These are phyloP conservation scores for Cunninghamia lanceolata DNA, from an alignment of 75 land plant species.

Conservation along the genomic window DNA sequence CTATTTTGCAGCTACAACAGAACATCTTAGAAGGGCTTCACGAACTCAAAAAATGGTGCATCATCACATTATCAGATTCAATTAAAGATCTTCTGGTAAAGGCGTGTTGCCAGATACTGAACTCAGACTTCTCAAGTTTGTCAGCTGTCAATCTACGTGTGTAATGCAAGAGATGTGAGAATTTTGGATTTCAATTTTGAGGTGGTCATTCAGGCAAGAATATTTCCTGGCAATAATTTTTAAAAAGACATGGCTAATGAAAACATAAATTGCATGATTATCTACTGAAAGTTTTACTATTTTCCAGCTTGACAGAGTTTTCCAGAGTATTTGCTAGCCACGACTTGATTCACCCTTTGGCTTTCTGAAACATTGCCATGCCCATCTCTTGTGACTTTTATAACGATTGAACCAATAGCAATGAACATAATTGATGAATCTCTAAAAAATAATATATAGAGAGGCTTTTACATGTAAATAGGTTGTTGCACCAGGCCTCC, in stretches of 20 bases:
- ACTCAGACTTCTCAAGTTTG: no score
- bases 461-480: neutral
- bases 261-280: no score
- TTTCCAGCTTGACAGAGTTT: no score
- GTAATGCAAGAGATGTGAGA: neutral
- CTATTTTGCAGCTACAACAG: neutral
- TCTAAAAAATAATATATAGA: neutral
- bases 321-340: neutral
- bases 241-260: neutral
- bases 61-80: neutral
- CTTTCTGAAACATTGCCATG: neutral
- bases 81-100: neutral
- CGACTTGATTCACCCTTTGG: neutral
- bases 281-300: no score
- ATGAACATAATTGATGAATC: neutral
- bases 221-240: neutral
- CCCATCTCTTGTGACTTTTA: neutral
- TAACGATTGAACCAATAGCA: neutral
- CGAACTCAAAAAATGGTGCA: neutral
- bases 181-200: neutral
- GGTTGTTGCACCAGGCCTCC: neutral
- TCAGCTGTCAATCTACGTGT: neutral
- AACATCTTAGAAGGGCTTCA: neutral
- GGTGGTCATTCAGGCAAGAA: neutral
- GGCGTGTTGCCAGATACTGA: neutral